Evolutionary conservation across 2,329 filamentous ascomycete genomes (phyloP), one percentile per base, ranked within the genome.

Genomic region (Rosellinia necatrix): DNA sequence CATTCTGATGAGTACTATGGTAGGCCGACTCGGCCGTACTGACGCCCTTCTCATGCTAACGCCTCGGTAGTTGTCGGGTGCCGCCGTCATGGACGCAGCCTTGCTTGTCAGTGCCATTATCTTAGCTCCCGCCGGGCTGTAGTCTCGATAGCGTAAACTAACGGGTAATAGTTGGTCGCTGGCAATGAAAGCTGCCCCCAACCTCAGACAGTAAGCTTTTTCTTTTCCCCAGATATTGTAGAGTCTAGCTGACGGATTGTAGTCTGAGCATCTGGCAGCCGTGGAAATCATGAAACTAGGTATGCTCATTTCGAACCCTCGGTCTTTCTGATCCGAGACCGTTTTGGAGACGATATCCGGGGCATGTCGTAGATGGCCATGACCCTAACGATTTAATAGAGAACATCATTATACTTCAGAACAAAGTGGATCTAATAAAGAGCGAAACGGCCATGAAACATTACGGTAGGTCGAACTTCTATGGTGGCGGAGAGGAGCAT

Each of bases 1-100:
- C 79, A 99, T 99, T 92, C 92, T 99, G 75, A 99, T 99, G 94
- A 97, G 93, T 78, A 99, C 94, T 69, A 99, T 99, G 94, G 59
- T 62, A 62, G n/a, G 53, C 13, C 19, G 5, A 6, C 40, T 29
- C 6, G 12, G 30, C 10, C 3, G 6, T 29, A 17, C 3, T 2
- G 27, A 37, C 19, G 27, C 8, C 32, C n/a, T 8, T 13, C 13
- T 21, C 6, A 25, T 24, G 44, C 58, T 60, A 53, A 60, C 15
- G 6, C 2, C 25, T 12, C 5, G n/a, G n/a, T 55, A 62, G 59
- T 88, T 99, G 82, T 99, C 94, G 72, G 94, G 94, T 71, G 94
- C 94, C 68, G 94, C 94, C 63, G 94, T 99, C 84, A 99, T 99
- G 94, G 94, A 99, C 77, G 94, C 94, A 64, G 94, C 94, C 15